phyloP scores from a whole-genome alignment of 192 early-diverging fungal species.

The Rhizophagus sp. region DNA sequence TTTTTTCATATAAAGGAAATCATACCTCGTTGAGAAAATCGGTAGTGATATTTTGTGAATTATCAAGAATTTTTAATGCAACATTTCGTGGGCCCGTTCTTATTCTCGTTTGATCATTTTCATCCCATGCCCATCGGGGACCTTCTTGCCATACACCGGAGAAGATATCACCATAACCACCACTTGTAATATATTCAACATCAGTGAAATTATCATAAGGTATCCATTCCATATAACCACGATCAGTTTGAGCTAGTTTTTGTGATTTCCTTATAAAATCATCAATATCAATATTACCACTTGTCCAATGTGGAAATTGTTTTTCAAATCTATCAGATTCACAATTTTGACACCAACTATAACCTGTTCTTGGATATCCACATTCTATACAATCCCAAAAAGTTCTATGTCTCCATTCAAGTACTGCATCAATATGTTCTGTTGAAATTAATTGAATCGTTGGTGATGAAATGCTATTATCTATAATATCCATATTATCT shows the following conservation, averaged over 20 bases:
- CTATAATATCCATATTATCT: too few species aligned
- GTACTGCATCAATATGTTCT: not conserved
- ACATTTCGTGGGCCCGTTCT: slow-evolving; percentile 14
- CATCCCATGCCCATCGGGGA: slow-evolving; percentile 19
- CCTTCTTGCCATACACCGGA: not conserved
- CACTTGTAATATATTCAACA: not conserved
- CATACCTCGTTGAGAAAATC: slow-evolving; percentile 22
- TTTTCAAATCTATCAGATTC: not conserved
- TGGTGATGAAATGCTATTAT: not conserved
- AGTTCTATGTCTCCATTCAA: slow-evolving; percentile 1
- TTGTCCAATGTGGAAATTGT: slow-evolving; percentile 13
- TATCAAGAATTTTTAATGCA: not conserved
- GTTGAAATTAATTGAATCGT: slow-evolving; percentile 9
- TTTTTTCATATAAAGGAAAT: too few species aligned
- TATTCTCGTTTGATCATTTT: not conserved
- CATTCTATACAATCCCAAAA: slow-evolving; percentile 3
- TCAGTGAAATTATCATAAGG: not conserved
- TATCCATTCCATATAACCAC: slow-evolving; percentile 21
- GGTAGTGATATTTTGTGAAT: slow-evolving; percentile 13
- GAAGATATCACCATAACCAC: not conserved
- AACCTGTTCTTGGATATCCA: slow-evolving; percentile 2
- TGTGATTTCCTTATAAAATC: slow-evolving; percentile 10
- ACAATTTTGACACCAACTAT: slow-evolving; percentile 26
- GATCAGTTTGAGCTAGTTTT: not conserved
- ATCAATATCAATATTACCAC: slow-evolving; percentile 11